Conservation (phyloP, 176 grass and related monocot genomes). For the Alloteropsis semialata region DNA sequence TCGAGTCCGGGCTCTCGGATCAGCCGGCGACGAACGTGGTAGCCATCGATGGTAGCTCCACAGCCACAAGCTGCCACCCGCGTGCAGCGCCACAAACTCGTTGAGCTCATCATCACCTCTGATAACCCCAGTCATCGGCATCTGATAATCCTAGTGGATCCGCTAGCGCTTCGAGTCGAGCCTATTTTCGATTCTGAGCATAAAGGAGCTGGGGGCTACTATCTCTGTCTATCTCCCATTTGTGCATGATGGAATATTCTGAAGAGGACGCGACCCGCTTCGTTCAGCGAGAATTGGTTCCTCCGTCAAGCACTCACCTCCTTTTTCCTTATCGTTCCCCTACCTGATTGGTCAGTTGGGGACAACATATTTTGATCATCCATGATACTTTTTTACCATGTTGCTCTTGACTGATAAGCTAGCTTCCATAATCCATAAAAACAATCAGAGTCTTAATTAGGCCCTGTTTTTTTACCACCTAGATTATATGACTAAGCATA, state of each 20-base stretch:
- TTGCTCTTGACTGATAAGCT: too few species aligned
- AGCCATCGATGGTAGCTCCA: neutral
- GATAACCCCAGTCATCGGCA: neutral
- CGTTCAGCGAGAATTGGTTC: neutral
- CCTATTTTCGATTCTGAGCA: neutral
- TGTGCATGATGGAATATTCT: slow-evolving; percentile 6
- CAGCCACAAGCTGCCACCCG: neutral
- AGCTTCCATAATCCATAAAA: too few species aligned
- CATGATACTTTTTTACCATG: too few species aligned
- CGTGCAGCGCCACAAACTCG: neutral
- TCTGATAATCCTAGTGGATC: neutral
- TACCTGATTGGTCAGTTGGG: too few species aligned
- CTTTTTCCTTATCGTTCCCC: too few species aligned
- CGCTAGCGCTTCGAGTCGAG: neutral
- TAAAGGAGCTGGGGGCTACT: neutral
- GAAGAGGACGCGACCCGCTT: neutral
- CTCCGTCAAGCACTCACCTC: neutral
- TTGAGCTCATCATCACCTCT: neutral
- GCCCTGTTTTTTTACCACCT: too few species aligned
- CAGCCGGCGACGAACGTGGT: neutral
- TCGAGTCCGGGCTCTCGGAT: neutral
- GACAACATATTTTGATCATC: too few species aligned
- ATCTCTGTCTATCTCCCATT: neutral
- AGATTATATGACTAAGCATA: too few species aligned
- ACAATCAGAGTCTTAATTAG: too few species aligned